Percentiles rank a stretch among this genome's conserved stretches.
Conservation (phyloP, 371 early-diverging fungal genomes). For the Mortierella sp. region DNA sequence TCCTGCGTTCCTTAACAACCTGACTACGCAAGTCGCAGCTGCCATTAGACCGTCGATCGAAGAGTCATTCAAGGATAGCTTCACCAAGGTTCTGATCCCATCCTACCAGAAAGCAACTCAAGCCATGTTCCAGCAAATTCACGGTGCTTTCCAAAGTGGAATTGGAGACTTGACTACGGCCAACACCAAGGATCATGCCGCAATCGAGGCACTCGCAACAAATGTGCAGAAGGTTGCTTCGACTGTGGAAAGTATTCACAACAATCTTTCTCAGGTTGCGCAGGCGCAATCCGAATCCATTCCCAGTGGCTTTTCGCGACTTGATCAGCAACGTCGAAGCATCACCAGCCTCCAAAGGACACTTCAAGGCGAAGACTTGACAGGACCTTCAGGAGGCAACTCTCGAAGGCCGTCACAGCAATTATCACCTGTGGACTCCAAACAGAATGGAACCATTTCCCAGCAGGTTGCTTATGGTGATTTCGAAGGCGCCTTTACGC, state of each 20-base stretch:
- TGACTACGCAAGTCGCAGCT: conserved; percentile 50
- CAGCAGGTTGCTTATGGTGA: conserved; percentile 47
- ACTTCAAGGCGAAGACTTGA: conserved; percentile 27
- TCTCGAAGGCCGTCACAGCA: conserved; percentile 44
- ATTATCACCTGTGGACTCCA: conserved; percentile 33
- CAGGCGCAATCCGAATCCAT: conserved; percentile 22
- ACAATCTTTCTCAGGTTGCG: conserved; percentile 21
- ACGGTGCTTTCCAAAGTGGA: conserved; percentile 52
- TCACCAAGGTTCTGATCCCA: conserved; percentile 53
- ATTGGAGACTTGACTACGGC: conserved; percentile 42
- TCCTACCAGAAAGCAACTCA: conserved; percentile 57
- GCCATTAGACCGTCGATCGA: conserved; percentile 54
- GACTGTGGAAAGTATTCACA: conserved; percentile 27
- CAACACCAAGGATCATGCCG: conserved; percentile 31
- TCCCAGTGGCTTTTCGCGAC: conserved; percentile 2
- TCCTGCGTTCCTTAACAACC: conserved; percentile 39
- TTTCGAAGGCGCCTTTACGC: conserved; percentile 43
- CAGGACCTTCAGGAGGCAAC: conserved; percentile 3
- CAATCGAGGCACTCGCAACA: conserved; percentile 16
- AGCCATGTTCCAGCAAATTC: conserved; percentile 58
- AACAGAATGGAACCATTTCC: conserved; percentile 14
- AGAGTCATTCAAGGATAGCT: conserved; percentile 56
- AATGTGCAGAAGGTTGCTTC: conserved; percentile 18
- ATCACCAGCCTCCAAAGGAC: conserved; percentile 34
- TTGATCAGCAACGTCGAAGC: conserved; percentile 30